Base-by-base conservation (phyloP, 805 yeast genomes). In the Saccharomycopsis malanga region DNA sequence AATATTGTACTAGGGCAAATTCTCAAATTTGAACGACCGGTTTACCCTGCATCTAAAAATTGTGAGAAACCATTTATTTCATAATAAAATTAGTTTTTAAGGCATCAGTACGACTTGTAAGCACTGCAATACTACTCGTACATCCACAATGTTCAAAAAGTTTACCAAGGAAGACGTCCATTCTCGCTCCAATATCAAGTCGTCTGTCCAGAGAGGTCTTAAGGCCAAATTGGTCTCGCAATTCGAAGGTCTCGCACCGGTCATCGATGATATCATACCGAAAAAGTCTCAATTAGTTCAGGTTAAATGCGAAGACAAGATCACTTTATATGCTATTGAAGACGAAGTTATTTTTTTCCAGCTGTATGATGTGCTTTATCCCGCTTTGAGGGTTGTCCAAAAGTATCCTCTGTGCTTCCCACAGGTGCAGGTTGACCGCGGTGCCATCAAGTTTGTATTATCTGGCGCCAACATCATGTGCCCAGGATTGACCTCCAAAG, bases 381-480 rank as follows among this genome's bases (percentile, higher is more conserved):
- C 97, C 14, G 67, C 86, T 29, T 70, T 91, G 54, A 76, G 72
- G 56, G 63, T 83, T 15, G 87, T 87, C 25, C 96, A 87, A 65
- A 79, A 79, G 62, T 86, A 82, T 60, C 96, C 97, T 4, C 72
- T 74, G 7, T 77, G 81, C 32, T 89, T 89, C 67, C 96, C 96
- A 20, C 68, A 76, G 30, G 94, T 89, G 38, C 85, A 81, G 60
- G 97, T 91, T 10, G 98, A 89, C 59, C 75, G 96, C 61, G 98
- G 98, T 49, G 98, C 98, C 44, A 89, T 89, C 62, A 89, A 89
- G 65, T 89, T 89, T 60, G 93, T 89, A 22, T 68, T 89, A n/a
- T 83, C 95, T 3, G 98, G 97, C 48, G 96, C 97, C 24, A 89
- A 89, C 60, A 85, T 89, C 59, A 89, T 89, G 98, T 89, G 96